Evolutionary conservation across 352 stramenopile genomes (phyloP), one percentile per base, ranked within the genome.

Genomic region (Pythium sukuiense): DNA sequence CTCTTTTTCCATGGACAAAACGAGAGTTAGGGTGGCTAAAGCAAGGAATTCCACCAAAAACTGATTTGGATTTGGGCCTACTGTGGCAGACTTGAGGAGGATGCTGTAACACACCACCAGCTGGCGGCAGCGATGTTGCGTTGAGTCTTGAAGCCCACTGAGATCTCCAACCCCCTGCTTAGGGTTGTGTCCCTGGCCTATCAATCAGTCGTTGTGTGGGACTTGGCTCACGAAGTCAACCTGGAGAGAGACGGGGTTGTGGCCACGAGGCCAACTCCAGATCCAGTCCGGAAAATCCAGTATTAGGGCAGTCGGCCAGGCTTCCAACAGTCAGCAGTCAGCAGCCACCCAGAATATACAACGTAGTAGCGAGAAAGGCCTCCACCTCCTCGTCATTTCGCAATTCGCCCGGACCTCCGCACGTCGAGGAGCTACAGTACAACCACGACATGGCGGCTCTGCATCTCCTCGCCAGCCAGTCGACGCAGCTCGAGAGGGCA

Each of bases 401-500:
- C 45, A 54, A 59, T 63, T 46, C 37, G 24, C 54, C 45, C 6
- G 14, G 20, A 35, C 20, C 18, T 20, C 9, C 50, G 13, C 27
- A 32, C 43, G 20, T 53, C 37, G 24, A 32, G 26, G 16, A n/a
- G 13, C 13, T 12, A 33, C 45, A 54, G 14, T 14, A 20, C 18
- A 20, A 45, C 32, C 39, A 37, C 41, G 26, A 41, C 24, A 70
- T 70, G 63, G 63, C 56, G 20, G 63, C 63, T 30, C 63, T 70
- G 20, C 55, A 70, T 37, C 35, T 70, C 2, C 63, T 70, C 20
- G 63, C 63, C 20, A 26, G 49, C 29, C 63, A 70, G 26, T 65
- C 63, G 26, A 65, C 63, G 20, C 63, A 70, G 27, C 56, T 70
- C 35, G 49, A 53, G 3, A 50, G 56, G 5, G 57, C 62, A 6